Evolutionary conservation across 192 early-diverging fungal species (phyloP).

Genomic region (Coemansia sp.): DNA sequence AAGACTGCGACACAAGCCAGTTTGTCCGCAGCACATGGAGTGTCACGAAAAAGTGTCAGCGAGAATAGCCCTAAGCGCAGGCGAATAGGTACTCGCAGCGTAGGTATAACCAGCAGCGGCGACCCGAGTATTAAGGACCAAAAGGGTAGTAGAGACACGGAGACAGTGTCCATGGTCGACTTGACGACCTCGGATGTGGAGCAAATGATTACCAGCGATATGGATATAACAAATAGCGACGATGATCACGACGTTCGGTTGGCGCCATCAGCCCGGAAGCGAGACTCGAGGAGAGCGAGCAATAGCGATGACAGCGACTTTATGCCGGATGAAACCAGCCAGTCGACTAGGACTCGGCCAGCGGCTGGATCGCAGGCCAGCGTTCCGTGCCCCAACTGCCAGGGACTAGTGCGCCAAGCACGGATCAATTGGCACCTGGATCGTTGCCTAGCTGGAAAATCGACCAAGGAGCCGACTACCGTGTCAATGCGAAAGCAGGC

Average conservation of each 20-base stretch:
- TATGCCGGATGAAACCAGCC: constrained; percentile 7
- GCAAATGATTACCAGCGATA: constrained; percentile 10
- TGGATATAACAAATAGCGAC: constrained; percentile 8
- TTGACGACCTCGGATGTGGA: constrained; percentile 23
- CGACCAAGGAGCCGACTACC: constrained; percentile 5
- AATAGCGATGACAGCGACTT: constrained; percentile 43
- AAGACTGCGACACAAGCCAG: neutral
- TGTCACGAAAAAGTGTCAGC: neutral
- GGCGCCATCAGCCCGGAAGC: neutral
- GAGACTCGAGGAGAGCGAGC: neutral
- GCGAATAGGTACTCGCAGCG: constrained; percentile 27
- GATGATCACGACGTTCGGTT: neutral
- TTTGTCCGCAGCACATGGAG: neutral
- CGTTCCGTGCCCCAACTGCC: constrained; percentile 53
- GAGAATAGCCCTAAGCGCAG: constrained; percentile 19
- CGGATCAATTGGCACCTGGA: constrained; percentile 56
- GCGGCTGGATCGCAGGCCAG: neutral
- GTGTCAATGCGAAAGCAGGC: constrained; percentile 14
- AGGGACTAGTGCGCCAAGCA: constrained; percentile 24
- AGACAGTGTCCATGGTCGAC: constrained; percentile 9
- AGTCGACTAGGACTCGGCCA: neutral
- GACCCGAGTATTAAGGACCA: neutral
- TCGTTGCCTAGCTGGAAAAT: constrained; percentile 36
- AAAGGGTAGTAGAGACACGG: neutral
- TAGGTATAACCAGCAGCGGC: neutral